Conservation (phyloP, 306 rosid genomes). For the Boehmeria nivea region DNA sequence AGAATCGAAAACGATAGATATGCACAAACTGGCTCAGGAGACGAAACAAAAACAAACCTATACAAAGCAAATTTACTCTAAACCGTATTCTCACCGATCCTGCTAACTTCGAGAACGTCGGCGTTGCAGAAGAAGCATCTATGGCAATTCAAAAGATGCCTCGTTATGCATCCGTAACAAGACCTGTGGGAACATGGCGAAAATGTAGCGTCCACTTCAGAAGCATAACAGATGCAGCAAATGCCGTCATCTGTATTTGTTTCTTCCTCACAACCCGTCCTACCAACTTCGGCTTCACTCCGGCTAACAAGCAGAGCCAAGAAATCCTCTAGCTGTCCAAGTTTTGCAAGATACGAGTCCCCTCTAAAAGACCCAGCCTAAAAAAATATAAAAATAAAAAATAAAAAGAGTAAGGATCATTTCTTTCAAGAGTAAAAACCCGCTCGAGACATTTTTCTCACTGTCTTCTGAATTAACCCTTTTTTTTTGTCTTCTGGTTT, state of each 20-base stretch:
- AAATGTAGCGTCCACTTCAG: slow-evolving; percentile 66
- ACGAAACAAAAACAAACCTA: slow-evolving; percentile 8
- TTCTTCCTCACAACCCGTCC: slow-evolving; percentile 32
- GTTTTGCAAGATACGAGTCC: slow-evolving; percentile 41
- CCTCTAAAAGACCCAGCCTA: slow-evolving; percentile 78
- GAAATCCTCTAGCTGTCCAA: slow-evolving; percentile 67
- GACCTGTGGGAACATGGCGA: slow-evolving; percentile 83
- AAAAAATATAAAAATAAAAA: slow-evolving; percentile 9
- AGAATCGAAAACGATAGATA: slow-evolving; percentile 11
- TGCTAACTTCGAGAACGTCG: slow-evolving; percentile 54
- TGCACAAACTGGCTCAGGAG: slow-evolving; percentile 28
- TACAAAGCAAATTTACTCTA: slow-evolving; percentile 21
- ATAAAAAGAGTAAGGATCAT: no score
- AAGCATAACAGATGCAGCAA: slow-evolving; percentile 83
- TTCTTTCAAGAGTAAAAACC: no score
- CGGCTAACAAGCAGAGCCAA: slow-evolving; percentile 60
- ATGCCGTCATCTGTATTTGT: slow-evolving; percentile 44
- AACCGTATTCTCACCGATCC: slow-evolving; percentile 35
- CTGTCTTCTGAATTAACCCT: no score
- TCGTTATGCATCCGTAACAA: slow-evolving; percentile 85
- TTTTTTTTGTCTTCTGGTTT: no score
- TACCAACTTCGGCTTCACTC: slow-evolving; percentile 34
- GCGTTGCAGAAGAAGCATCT: slow-evolving; percentile 98
- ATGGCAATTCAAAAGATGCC: slow-evolving; percentile 95
- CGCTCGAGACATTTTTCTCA: no score